phyloP scores from a whole-genome alignment of 768 basidiomycete genomes.

The Cystobasidium onofrii region DNA sequence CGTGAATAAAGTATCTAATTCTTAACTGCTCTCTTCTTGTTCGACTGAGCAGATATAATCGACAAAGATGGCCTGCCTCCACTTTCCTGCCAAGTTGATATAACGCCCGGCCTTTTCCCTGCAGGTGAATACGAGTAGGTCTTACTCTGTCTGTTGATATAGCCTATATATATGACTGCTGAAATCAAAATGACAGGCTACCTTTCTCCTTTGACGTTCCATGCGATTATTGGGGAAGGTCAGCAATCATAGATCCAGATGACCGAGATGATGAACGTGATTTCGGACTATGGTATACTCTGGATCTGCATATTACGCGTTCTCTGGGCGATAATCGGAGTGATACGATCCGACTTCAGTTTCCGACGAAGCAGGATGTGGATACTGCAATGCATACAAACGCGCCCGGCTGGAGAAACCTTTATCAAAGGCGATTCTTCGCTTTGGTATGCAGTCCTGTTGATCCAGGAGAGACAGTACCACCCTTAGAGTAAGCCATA shows the following conservation, averaged over 20 bases:
- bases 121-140: conserved; percentile 10
- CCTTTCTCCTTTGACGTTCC: conserved; percentile 5
- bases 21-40: too few relatives aligned
- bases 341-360: not conserved
- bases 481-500: not conserved
- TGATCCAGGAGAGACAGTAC: not conserved
- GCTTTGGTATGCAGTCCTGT: conserved; percentile 1
- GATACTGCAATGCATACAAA: not conserved
- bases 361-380: not conserved
- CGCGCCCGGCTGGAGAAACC: not conserved
- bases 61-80: not conserved
- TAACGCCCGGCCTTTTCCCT: not conserved
- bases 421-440: conserved; percentile 8
- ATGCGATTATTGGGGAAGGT: conserved; percentile 12
- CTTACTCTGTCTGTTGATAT: not conserved
- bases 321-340: not conserved
- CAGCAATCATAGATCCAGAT: not conserved
- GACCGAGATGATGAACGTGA: not conserved
- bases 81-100: not conserved
- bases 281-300: not conserved
- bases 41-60: not conserved
- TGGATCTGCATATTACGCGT: not conserved
- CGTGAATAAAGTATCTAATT: not conserved
- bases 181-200: too few relatives aligned
- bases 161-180: too few relatives aligned